phyloP scores from a whole-genome alignment of 2,329 filamentous ascomycete genomes.

The Neonectria ditissima region DNA sequence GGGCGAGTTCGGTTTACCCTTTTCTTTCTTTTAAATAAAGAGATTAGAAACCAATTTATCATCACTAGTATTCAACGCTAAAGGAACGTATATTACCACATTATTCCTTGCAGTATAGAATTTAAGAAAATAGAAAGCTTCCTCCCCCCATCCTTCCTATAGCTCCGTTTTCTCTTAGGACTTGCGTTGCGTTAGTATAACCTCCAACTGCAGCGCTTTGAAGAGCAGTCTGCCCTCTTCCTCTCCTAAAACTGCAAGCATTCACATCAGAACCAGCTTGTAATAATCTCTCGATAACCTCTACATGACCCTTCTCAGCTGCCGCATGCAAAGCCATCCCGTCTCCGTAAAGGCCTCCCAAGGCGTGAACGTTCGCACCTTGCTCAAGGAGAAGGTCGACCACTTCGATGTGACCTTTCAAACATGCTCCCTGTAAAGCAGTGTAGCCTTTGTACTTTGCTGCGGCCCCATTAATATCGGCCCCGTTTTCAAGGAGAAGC shows the following conservation, averaged over 20 bases:
- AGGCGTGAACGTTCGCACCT: conserved; percentile 1
- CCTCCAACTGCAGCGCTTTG: background rate
- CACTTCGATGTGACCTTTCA: background rate
- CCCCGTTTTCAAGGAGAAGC: conserved; percentile 3
- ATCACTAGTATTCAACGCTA: too few species aligned
- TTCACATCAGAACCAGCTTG: conserved; percentile 9
- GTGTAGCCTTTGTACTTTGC: conserved; percentile 3
- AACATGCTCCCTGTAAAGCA: conserved; percentile 4
- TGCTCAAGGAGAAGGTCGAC: conserved; percentile 3
- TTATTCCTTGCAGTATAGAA: background rate
- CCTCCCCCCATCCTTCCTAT: conserved; percentile 1
- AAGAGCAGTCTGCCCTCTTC: conserved; percentile 5
- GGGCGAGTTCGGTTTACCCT: too few species aligned
- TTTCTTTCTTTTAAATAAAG: too few species aligned
- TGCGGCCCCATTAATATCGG: conserved; percentile 1
- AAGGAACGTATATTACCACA: too few species aligned
- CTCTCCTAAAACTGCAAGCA: background rate
- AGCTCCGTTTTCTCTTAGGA: background rate
- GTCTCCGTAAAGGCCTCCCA: background rate
- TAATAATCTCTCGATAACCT: background rate
- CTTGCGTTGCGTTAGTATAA: background rate
- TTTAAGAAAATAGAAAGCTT: conserved; percentile 1
- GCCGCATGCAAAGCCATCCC: conserved; percentile 4
- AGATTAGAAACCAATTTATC: too few species aligned
- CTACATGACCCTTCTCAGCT: background rate